Percentiles rank a stretch among this genome's conserved stretches.
Conservation (phyloP, 768 basidiomycete species). For the Lentinula edodes region DNA sequence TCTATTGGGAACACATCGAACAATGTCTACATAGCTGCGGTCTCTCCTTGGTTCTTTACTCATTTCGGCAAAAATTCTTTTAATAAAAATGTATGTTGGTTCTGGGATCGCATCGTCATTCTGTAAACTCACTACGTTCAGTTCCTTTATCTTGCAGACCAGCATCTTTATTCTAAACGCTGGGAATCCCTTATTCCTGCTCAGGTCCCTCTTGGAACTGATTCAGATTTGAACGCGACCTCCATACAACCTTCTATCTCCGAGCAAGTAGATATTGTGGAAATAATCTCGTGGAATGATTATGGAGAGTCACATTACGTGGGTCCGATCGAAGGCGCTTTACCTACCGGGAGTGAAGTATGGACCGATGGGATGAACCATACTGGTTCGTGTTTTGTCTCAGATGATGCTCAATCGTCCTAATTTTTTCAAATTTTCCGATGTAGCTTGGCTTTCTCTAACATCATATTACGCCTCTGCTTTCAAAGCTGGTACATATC, state of each 20-base stretch:
- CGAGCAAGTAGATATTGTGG: slow-evolving; percentile 51
- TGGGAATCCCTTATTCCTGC: slow-evolving; percentile 61
- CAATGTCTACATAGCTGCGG: slow-evolving; percentile 41
- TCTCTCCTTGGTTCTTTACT: slow-evolving; percentile 77
- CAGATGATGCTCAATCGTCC: not conserved
- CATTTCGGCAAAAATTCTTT: slow-evolving; percentile 63
- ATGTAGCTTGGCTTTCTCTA: slow-evolving; percentile 56
- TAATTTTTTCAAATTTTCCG: not conserved
- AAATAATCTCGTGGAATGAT: slow-evolving; percentile 70
- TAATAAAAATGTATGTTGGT: slow-evolving; percentile 63
- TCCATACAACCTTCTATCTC: not conserved
- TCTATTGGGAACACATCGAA: slow-evolving; percentile 24
- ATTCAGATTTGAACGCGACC: not conserved
- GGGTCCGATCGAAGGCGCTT: slow-evolving; percentile 67
- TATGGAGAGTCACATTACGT: slow-evolving; percentile 78
- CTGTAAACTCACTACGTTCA: slow-evolving; percentile 15
- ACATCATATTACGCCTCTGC: slow-evolving; percentile 63
- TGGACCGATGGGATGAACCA: slow-evolving; percentile 71
- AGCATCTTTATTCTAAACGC: slow-evolving; percentile 58
- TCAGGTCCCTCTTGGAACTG: slow-evolving; percentile 21
- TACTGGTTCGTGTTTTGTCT: slow-evolving; percentile 24
- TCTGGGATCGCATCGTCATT: not conserved
- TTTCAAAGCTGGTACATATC: slow-evolving; percentile 66
- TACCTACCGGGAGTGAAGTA: slow-evolving; percentile 60
- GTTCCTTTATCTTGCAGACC: slow-evolving; percentile 64